Evolutionary conservation across 192 early-diverging fungal species (phyloP).

Genomic region (Coemansia sp.): DNA sequence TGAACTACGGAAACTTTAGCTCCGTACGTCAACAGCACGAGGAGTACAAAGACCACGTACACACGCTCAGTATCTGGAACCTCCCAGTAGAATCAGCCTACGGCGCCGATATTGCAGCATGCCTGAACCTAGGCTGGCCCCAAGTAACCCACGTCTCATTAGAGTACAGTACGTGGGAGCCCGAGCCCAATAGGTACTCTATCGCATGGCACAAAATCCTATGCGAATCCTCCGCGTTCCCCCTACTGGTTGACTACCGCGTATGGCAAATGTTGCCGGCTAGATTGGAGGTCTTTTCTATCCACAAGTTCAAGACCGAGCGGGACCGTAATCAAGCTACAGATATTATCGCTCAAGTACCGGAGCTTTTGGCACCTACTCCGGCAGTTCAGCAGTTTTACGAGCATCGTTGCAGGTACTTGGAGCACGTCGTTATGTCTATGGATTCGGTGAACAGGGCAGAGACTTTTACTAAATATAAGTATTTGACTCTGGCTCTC

Average conservation of each 20-base stretch:
- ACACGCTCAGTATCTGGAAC: conserved; percentile 54
- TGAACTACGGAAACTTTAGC: conserved; percentile 57
- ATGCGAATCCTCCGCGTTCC: conserved; percentile 46
- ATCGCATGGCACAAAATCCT: conserved; percentile 52
- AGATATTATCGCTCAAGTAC: conserved; percentile 54
- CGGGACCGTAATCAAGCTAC: conserved; percentile 57
- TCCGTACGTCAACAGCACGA: conserved; percentile 52
- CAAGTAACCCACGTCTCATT: conserved; percentile 47
- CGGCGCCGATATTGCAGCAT: conserved; percentile 49
- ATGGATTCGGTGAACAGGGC: conserved; percentile 59
- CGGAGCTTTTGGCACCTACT: conserved; percentile 48
- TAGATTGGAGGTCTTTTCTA: conserved; percentile 50
- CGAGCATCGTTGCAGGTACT: conserved; percentile 52
- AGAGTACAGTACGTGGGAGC: conserved; percentile 58
- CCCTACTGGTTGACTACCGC: conserved; percentile 44
- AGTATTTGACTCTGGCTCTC: conserved; percentile 49
- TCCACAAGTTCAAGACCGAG: conserved; percentile 52
- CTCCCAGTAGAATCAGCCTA: conserved; percentile 55
- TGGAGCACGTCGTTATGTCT: conserved; percentile 57
- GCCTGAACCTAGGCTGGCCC: conserved; percentile 52
- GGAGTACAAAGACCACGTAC: conserved; percentile 46
- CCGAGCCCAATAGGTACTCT: conserved; percentile 53
- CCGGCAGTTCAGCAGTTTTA: conserved; percentile 56
- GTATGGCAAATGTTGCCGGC: conserved; percentile 59
- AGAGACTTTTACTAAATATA: conserved; percentile 58